Percentiles rank a stretch among this genome's conserved stretches.
These are phyloP conservation scores for Ganoderma sinense DNA, from an alignment of 1,284 basidiomycete genomes.

Conservation along the genomic window DNA sequence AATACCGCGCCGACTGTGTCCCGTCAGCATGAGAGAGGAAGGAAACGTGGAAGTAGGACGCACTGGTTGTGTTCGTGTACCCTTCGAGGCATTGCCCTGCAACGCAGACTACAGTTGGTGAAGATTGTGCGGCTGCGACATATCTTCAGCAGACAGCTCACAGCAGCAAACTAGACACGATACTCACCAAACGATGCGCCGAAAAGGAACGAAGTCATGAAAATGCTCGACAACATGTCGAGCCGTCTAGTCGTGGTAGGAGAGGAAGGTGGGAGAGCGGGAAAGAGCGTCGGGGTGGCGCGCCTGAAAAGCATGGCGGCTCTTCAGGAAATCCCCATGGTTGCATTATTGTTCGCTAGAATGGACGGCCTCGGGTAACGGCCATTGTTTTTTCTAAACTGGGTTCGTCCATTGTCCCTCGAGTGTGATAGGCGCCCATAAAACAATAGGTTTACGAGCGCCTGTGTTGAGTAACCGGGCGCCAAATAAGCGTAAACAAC, in stretches of 20 bases:
- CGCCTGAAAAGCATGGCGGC: slow-evolving; percentile 31
- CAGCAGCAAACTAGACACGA: not conserved
- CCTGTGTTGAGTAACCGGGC: slow-evolving; percentile 6
- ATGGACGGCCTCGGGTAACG: slow-evolving; percentile 25
- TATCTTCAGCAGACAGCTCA: not conserved
- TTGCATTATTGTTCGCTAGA: slow-evolving; percentile 33
- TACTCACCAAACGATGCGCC: slow-evolving; percentile 56
- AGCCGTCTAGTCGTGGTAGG: slow-evolving; percentile 34
- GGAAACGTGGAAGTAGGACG: slow-evolving; percentile 36
- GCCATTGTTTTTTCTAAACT: slow-evolving; percentile 29
- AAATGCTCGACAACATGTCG: slow-evolving; percentile 54
- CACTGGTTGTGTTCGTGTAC: slow-evolving; percentile 73
- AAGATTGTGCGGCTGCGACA: slow-evolving; percentile 58
- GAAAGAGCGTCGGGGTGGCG: slow-evolving; percentile 23
- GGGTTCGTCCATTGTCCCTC: slow-evolving; percentile 26
- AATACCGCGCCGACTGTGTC: slow-evolving; percentile 69
- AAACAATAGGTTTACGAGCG: slow-evolving; percentile 5
- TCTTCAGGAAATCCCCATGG: slow-evolving; percentile 37
- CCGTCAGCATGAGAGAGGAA: slow-evolving; percentile 25
- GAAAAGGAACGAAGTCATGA: slow-evolving; percentile 52
- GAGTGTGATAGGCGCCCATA: slow-evolving; percentile 20
- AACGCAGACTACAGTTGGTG: slow-evolving; percentile 74
- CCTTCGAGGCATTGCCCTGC: slow-evolving; percentile 85
- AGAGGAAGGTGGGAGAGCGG: slow-evolving; percentile 36
- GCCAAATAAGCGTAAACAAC: slow-evolving; percentile 6